These are phyloP conservation scores for Phyllostachys edulis DNA, from an alignment of 176 grass and related monocot genomes.

Conservation along the genomic window DNA sequence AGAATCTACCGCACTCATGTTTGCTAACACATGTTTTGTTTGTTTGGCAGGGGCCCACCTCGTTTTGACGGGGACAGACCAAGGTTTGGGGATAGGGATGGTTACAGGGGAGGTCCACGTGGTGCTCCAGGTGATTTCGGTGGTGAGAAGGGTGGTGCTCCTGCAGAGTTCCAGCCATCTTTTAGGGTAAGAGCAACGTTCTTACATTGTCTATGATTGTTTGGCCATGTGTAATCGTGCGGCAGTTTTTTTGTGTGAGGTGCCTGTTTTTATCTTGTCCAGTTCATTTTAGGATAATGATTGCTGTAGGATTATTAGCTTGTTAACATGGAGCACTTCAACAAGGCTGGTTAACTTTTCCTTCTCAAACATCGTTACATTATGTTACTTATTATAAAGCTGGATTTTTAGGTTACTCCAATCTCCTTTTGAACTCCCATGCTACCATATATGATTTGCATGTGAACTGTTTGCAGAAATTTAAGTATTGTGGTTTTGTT, in stretches of 20 bases:
- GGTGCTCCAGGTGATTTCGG: conserved; percentile 75
- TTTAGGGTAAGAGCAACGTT: conserved; percentile 57
- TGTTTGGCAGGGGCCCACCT: conserved; percentile 61
- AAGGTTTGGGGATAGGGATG: conserved; percentile 87
- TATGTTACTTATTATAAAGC: background rate
- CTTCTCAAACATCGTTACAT: background rate
- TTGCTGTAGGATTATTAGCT: background rate
- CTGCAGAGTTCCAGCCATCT: conserved; percentile 76
- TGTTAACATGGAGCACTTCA: background rate
- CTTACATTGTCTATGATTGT: background rate
- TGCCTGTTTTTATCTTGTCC: background rate
- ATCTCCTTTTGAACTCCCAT: background rate
- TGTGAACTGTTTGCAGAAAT: background rate
- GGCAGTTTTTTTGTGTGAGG: background rate
- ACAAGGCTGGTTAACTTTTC: fast-evolving
- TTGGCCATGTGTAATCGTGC: background rate
- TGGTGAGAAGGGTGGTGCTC: conserved; percentile 82
- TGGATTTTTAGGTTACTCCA: background rate
- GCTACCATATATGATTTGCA: background rate
- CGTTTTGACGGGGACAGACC: conserved; percentile 86
- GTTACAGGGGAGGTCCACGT: conserved; percentile 77
- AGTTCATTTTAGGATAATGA: background rate
- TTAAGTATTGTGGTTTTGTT: background rate
- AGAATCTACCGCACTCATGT: background rate
- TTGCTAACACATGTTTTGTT: background rate